Base-by-base conservation (phyloP, 106 monocot genomes). In the Agapanthus africanus region DNA sequence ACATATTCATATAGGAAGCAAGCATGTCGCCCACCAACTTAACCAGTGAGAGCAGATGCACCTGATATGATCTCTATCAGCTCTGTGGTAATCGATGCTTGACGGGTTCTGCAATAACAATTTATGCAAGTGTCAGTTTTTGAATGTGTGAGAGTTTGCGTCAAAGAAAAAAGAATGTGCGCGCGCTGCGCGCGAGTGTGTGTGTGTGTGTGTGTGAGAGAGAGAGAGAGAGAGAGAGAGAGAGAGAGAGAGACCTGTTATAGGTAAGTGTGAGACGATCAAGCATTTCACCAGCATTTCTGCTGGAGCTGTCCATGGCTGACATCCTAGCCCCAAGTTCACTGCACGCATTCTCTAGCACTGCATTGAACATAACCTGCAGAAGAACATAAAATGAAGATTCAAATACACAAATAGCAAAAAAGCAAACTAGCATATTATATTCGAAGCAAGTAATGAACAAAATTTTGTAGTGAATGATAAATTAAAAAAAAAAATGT, bases 301-400 rank as follows among this genome's bases (percentile, higher is more conserved):
- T 83, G 78, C 95, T 95, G 54, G 95, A 91, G 74, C 86, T 95
- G 78, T 95, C 95, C 95, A 95, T 95, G 62, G 95, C 91, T n/a
- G 95, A 95, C 83, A 95, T 91, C 37, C 95, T 79, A n/a, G 91
- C 88, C 62, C 95, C 95, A 18, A 91, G 82, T 73, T 95, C 95
- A 77, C 91, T 95, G 74, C 95, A 91, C 14, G 82, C 91, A 74
- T 95, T 95, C 56, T 95, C 91, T 51, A 95, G 65, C 30, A 76
- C 77, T 65, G 91, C 95, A 68, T 84, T 95, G 76, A 82, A 95
- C 59, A 91, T 25, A 56, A 88, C 85, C 95, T 95, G 82, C 39
- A 78, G 69, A 31, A 13, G 1, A 4, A 25, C 22, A 16, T 22
- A 38, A 62, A 31, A 11, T 31, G 1, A n/a, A 22, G 38, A 15